Base-by-base conservation (phyloP, 148 eudicot species). In the Bassia scoparia region DNA sequence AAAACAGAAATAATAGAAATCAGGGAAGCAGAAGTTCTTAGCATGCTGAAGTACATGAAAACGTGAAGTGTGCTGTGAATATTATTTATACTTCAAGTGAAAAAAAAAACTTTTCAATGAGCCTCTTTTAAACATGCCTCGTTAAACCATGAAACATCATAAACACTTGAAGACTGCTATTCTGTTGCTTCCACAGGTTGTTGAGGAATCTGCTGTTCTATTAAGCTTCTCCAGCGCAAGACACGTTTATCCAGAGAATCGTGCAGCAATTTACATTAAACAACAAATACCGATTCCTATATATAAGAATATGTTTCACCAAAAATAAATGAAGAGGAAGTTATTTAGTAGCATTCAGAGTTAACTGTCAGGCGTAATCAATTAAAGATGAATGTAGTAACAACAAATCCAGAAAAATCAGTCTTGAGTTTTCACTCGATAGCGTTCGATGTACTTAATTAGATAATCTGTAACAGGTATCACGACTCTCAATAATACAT, bases 161-260 rank as follows among this genome's bases (percentile, higher is more conserved):
- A 34, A 67, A 37, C 18, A n/a, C 60, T 59, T n/a, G n/a, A 65
- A 24, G 61, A 49, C 29, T 31, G 71, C 84, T 86, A 84, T 27
- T 86, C 89, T 41, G 85, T 60, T 72, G 89, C 74, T 54, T 90
- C 93, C 43, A 55, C 80, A 27, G n/a, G 87, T 70, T 82, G 83
- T 35, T 63, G 75, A 67, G 89, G 72, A 44, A 80, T 80, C 71
- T 89, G 93, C 35, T 54, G 77, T 75, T 86, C n/a, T n/a, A 86
- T 83, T 68, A 84, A 70, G n/a, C 80, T 87, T 81, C 80, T 90
- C 97, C 37, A 90, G 55, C 46, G 84, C 79, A 8, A 84, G 68
- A 89, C 68, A 46, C 93, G 90, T 62, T 79, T 75, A 50, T 90
- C 93, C 80, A 90, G 75, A 44, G 97, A 88, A 59, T 87, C 86